A percentile compares a stretch with the other conserved stretches of the same genome.
Conservation (phyloP, 306 rosid species). For the Sindora glabra region DNA sequence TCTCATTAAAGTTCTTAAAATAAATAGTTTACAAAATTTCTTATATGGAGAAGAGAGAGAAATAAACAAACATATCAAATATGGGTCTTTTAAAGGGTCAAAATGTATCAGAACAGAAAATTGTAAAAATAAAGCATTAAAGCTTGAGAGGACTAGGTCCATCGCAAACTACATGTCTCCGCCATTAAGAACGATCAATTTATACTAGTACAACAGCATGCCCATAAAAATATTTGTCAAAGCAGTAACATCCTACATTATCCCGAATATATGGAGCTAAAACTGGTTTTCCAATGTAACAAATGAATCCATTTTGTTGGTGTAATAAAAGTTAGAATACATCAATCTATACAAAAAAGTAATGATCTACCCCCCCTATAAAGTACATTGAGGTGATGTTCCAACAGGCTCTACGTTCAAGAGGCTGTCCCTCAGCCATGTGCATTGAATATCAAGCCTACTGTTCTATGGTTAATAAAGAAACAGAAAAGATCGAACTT, state of each 20-base stretch:
- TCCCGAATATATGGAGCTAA: slow-evolving; percentile 3
- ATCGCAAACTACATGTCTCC: no score
- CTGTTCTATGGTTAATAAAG: slow-evolving; percentile 42
- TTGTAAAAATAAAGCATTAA: no score
- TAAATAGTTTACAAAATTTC: no score
- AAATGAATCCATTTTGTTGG: slow-evolving; percentile 26
- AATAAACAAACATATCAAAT: no score
- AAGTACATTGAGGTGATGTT: slow-evolving; percentile 29
- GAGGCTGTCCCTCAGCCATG: slow-evolving; percentile 17
- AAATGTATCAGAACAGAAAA: no score
- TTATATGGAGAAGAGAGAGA: no score
- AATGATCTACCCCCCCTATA: slow-evolving; percentile 35
- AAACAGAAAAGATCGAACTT: neutral
- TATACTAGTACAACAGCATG: neutral
- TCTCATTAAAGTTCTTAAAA: no score
- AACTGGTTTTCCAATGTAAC: slow-evolving; percentile 19
- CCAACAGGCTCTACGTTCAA: slow-evolving; percentile 2
- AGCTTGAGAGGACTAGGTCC: no score
- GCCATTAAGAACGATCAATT: no score
- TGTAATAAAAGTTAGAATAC: slow-evolving; percentile 24
- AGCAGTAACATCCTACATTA: neutral
- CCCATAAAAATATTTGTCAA: neutral
- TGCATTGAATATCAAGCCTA: slow-evolving; percentile 32
- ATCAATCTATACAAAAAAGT: slow-evolving; percentile 43
- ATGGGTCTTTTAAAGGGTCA: no score